Percentiles rank a stretch among this genome's conserved stretches.
phyloP scores from a whole-genome alignment of 1,284 basidiomycete species.

The Heliocybe sulcata region DNA sequence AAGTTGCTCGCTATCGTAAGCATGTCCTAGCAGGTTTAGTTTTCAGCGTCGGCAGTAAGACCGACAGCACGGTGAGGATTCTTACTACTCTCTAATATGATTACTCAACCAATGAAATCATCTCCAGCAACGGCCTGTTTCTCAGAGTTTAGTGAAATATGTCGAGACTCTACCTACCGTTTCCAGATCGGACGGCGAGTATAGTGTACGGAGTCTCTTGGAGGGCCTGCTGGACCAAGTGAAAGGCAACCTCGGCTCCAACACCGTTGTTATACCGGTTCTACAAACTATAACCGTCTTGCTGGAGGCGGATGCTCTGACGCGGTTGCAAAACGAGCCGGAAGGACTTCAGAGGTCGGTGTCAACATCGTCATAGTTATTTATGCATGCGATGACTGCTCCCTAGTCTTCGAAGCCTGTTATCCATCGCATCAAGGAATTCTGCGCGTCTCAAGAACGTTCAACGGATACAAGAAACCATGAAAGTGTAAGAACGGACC shows the following conservation, averaged over 20 bases:
- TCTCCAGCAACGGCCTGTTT: constrained; percentile 69
- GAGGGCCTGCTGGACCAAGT: constrained; percentile 50
- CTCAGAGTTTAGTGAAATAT: constrained; percentile 54
- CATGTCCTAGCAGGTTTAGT: constrained; percentile 69
- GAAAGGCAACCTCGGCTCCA: constrained; percentile 48
- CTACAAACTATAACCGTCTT: constrained; percentile 70
- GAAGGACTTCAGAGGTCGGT: constrained; percentile 45
- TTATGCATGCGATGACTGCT: neutral
- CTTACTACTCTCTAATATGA: constrained; percentile 5
- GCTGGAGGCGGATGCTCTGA: constrained; percentile 57
- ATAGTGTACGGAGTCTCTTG: constrained; percentile 41
- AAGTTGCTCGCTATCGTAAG: constrained; percentile 51
- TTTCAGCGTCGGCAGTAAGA: constrained; percentile 73
- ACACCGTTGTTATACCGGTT: constrained; percentile 70
- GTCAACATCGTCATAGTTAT: constrained; percentile 15
- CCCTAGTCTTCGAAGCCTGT: constrained; percentile 33
- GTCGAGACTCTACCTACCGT: constrained; percentile 41
- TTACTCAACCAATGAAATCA: neutral
- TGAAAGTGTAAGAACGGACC: constrained; percentile 63
- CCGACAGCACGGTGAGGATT: constrained; percentile 68
- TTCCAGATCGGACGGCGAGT: constrained; percentile 20
- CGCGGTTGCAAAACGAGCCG: constrained; percentile 32
- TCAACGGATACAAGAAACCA: constrained; percentile 67
- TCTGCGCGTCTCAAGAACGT: constrained; percentile 68
- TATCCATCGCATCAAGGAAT: constrained; percentile 51